Conservation (phyloP, 192 early-diverging fungal species). For the Backusella mclennaniae region DNA sequence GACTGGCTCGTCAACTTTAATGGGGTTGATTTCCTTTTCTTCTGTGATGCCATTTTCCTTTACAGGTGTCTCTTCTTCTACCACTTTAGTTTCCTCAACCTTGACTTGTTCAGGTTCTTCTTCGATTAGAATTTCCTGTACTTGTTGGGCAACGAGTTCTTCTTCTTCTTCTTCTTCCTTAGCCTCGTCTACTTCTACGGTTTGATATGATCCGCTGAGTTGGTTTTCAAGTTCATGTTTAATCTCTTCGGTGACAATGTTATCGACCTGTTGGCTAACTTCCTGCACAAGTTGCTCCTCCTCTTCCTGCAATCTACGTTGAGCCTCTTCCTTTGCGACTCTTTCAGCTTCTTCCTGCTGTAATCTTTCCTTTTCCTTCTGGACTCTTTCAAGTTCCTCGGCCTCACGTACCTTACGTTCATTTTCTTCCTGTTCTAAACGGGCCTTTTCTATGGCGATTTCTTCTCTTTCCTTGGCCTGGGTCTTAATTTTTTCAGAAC, state of each 20-base stretch:
- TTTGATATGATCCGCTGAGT: neutral
- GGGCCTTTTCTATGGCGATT: neutral
- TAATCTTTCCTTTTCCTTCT: neutral
- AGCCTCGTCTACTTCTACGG: neutral
- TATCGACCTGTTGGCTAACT: neutral
- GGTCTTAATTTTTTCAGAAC: neutral
- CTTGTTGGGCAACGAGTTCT: neutral
- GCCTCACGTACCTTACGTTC: neutral
- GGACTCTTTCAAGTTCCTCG: neutral
- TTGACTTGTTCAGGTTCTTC: neutral
- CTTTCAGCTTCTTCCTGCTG: constrained; percentile 8
- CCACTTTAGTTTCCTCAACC: neutral
- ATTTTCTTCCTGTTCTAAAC: neutral
- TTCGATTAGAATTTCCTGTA: neutral
- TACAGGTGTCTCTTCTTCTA: neutral
- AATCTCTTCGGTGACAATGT: neutral
- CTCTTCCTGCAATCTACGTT: constrained; percentile 3
- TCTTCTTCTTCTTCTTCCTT: neutral
- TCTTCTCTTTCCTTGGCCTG: neutral
- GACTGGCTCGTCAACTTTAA: neutral
- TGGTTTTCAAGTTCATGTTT: neutral
- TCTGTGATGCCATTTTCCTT: neutral
- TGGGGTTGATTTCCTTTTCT: neutral
- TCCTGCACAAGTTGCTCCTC: neutral
- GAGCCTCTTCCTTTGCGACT: neutral